Percentiles rank a stretch among this genome's conserved stretches.
phyloP scores from a whole-genome alignment of 768 basidiomycete species.

The Leccinum longicurvipes region DNA sequence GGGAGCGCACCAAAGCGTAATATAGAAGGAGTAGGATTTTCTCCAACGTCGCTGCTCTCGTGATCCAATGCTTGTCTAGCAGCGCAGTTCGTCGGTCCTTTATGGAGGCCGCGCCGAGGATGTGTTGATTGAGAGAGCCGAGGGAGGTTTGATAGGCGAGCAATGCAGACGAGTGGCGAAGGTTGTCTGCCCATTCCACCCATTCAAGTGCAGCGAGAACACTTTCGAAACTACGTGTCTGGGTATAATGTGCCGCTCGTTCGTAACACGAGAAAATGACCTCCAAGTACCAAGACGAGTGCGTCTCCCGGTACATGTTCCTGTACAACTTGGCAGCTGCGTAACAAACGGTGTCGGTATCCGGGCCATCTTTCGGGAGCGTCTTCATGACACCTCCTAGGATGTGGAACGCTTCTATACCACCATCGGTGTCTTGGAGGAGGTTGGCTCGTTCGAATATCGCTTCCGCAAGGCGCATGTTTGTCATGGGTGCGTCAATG shows the following conservation, averaged over 20 bases:
- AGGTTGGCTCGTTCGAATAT: not conserved
- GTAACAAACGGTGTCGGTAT: not conserved
- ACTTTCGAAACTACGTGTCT: conserved; percentile 1
- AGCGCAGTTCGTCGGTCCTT: conserved; percentile 13
- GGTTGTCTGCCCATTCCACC: conserved; percentile 8
- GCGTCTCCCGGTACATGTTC: not conserved
- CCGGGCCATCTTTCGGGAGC: conserved; percentile 8
- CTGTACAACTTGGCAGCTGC: not conserved
- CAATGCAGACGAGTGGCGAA: conserved; percentile 16
- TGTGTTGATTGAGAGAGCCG: conserved; percentile 15
- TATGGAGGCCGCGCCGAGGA: conserved; percentile 18
- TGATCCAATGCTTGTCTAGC: conserved; percentile 1
- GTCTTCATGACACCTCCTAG: not conserved
- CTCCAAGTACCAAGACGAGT: conserved; percentile 5
- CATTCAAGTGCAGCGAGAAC: conserved; percentile 15
- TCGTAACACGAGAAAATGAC: conserved; percentile 10
- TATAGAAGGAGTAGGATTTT: too few species aligned
- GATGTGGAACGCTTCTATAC: not conserved
- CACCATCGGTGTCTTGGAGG: not conserved
- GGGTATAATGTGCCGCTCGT: conserved; percentile 10
- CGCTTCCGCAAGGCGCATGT: conserved; percentile 1
- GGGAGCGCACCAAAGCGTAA: too few species aligned
- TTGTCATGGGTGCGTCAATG: not conserved
- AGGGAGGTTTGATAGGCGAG: conserved; percentile 22
- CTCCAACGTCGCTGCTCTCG: too few species aligned